Base-by-base conservation (phyloP, 495 filamentous ascomycete genomes). In the Letharia columbiana region DNA sequence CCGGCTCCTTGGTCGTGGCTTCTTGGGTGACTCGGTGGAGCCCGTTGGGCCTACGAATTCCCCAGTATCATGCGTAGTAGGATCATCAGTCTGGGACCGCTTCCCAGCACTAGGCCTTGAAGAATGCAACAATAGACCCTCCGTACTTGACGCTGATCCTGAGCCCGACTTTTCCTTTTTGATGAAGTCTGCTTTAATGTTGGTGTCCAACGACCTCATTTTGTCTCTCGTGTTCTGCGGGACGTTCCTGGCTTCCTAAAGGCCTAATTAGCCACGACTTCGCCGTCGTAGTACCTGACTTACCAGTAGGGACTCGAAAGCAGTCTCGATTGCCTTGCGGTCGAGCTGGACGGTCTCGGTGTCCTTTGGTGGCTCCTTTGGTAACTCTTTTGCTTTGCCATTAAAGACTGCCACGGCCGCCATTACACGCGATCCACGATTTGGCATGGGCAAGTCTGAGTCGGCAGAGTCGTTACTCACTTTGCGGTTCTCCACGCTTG, bases 131-230 rank as follows among this genome's bases (percentile, higher is more conserved):
- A 66, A 50, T 35, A 66, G 20, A 40, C 63, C 61, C 56, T 81
- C 79, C n/a, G 75, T 71, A 31, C 75, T 76, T 37, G 77, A 79
- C 9, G 70, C 62, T 35, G 77, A 76, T 49, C 78, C 79, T 59
- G 78, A 87, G 68, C 89, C 88, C 1, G 86, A 84, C 76, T 86
- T 89, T 71, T 96, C 89, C 71, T 96, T 91, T 67, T 87, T 84
- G 71, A 98, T 91, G 68, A 98, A 96, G 67, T 98, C 92, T 68
- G 88, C 88, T 77, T 98, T 98, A 76, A 98, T 91, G 39, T 88
- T 89, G 64, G 88, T 84, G 63, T 91, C 90, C 60, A 98, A 79
- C 41, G 85, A 91, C 40, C 94, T 85, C 91, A 98, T 96, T 76
- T 92, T 92, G 72, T 93, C 88, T 62, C 91, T 83, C 81, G 96